Evolutionary conservation across 768 basidiomycete genomes (phyloP), one percentile per base, ranked within the genome.

Genomic region (Lyophyllum semitale): DNA sequence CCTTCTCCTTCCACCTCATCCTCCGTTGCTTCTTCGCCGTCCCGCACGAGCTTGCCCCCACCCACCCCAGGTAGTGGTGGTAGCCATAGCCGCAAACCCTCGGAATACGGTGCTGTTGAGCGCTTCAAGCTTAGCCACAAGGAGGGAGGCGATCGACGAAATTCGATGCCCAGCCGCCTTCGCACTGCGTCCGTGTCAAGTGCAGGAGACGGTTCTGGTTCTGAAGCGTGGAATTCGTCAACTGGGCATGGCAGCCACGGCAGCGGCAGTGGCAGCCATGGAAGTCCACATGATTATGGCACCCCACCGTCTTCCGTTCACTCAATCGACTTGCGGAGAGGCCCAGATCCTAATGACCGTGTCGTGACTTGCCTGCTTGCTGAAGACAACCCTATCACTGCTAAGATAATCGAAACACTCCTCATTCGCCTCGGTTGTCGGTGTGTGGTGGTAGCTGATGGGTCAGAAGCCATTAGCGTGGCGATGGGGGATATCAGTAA

Each of bases 351-450:
- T n/a, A 81, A 71, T 54, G 94, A 95, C 67, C 85, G 93, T 37
- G 87, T 89, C n/a, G 88, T 98, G 51, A 97, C 95, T 37, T 95
- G 93, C 65, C 71, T 99, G 25, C 80, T 99, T 32, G 97, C 96
- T 1, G 97, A 98, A 70, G 95, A 98, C 64, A 98, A 99, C 65
- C 97, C 97, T 1, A 98, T 98, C 60, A 96, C 95, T 0, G 91
- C 92, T 29, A 98, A 98, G 77, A 98, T 99, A 46, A 88, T 98
- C 46, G 95, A 98, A 71, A 98, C 95, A 2, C 73, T 98, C 42
- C 82, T 99, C 44, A 90, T 93, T 57, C 87, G 95, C 32, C 83
- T 98, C 57, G 97, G 97, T 1, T 98, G 96, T 70, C 89, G 95
- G 17, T 94, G 93, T 69, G 89, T 98, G 9, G 91, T 98, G 8